phyloP scores from a whole-genome alignment of 805 yeast genomes.

The Wickerhamomyces bisporus region DNA sequence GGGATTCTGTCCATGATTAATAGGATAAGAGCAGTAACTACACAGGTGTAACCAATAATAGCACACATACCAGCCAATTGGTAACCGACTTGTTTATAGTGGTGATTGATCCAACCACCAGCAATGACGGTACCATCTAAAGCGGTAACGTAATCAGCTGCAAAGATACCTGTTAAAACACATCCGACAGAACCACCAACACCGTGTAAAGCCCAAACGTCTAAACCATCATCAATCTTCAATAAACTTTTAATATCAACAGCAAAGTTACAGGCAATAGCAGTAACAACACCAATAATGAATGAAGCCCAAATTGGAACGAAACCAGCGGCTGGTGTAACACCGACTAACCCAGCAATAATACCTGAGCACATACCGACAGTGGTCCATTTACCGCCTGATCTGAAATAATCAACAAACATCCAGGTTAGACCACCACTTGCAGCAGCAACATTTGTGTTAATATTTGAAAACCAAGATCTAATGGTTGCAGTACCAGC shows the following conservation, averaged over 20 bases:
- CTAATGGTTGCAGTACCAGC: slow-evolving; percentile 91
- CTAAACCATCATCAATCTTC: slow-evolving; percentile 90
- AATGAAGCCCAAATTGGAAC: slow-evolving; percentile 90
- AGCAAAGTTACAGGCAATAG: slow-evolving; percentile 75
- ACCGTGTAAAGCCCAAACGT: slow-evolving; percentile 90
- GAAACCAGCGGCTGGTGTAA: slow-evolving; percentile 96
- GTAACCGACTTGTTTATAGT: slow-evolving; percentile 78
- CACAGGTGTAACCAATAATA: slow-evolving; percentile 70
- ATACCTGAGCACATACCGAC: slow-evolving; percentile 94
- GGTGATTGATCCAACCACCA: slow-evolving; percentile 88
- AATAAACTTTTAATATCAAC: slow-evolving; percentile 71
- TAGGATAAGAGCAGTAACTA: slow-evolving; percentile 64
- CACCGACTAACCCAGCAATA: slow-evolving; percentile 88
- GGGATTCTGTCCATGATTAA: slow-evolving; percentile 70
- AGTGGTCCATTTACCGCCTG: slow-evolving; percentile 86
- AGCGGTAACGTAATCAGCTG: slow-evolving; percentile 85
- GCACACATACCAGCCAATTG: slow-evolving; percentile 78
- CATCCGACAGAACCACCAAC: slow-evolving; percentile 89
- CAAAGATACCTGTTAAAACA: slow-evolving; percentile 83
- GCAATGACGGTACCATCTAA: slow-evolving; percentile 67
- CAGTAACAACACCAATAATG: slow-evolving; percentile 76
- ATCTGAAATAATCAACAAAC: slow-evolving; percentile 77
- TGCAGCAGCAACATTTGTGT: slow-evolving; percentile 92
- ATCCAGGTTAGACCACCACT: slow-evolving; percentile 93
- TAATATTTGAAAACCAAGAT: slow-evolving; percentile 90